These are phyloP conservation scores for Peterozyma xylosa DNA, from an alignment of 805 yeast genomes.

Conservation along the genomic window DNA sequence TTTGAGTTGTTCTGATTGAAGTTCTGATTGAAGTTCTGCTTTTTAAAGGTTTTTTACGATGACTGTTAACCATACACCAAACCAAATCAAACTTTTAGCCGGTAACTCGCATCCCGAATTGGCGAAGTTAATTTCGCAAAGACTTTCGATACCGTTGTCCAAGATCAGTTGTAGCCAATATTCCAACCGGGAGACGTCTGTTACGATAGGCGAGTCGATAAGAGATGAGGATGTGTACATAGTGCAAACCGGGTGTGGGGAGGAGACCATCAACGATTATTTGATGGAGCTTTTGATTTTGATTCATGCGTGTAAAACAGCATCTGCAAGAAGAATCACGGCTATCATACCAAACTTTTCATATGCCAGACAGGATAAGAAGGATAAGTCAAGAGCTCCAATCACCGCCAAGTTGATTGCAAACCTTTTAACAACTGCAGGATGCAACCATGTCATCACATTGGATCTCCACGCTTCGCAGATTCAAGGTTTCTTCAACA, in stretches of 20 bases:
- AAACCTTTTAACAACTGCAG: conserved; percentile 84
- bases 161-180: conserved; percentile 78
- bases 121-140: conserved; percentile 62
- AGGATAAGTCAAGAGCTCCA: conserved; percentile 94
- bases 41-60: conserved; percentile 8
- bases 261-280: conserved; percentile 66
- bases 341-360: conserved; percentile 96
- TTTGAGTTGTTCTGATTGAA: too few relatives aligned
- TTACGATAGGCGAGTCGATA: conserved; percentile 79
- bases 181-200: conserved; percentile 84
- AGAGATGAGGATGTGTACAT: conserved; percentile 88
- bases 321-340: conserved; percentile 89
- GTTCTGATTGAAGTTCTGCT: too few relatives aligned
- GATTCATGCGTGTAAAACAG: conserved; percentile 93
- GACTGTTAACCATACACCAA: conserved; percentile 26
- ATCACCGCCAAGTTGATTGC: conserved; percentile 94
- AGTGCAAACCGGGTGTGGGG: conserved; percentile 81
- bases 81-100: conserved; percentile 42
- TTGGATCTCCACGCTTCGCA: conserved; percentile 97
- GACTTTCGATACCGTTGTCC: conserved; percentile 59
- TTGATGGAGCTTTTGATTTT: conserved; percentile 82
- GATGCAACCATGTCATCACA: conserved; percentile 92
- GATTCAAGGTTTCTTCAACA: conserved; percentile 92
- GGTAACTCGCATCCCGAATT: conserved; percentile 82
- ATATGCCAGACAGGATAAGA: conserved; percentile 95